Evolutionary conservation across 768 basidiomycete genomes (phyloP), one percentile per base, ranked within the genome.

Genomic region (Termitomyces sp.): DNA sequence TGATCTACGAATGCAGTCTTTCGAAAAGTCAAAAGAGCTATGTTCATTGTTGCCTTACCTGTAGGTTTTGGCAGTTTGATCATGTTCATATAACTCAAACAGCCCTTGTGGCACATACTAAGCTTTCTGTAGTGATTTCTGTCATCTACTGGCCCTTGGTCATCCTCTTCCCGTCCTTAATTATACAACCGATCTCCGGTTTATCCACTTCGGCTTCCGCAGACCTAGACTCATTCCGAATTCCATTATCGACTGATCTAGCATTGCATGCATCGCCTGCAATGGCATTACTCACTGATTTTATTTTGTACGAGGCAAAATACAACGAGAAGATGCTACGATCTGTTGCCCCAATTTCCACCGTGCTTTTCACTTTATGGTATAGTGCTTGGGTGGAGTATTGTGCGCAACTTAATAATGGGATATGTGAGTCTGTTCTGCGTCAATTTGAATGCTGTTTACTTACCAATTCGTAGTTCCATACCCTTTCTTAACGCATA

Each of bases 401-500:
- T 60, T 87, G 84, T 59, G 84, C 84, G 0, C 70, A 65, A 7
- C 77, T 73, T 67, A 91, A 90, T 42, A 56, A 65, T 59, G 82
- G 81, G 5, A 66, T 65, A 3, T 90, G 87, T 90, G 60, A 71
- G 85, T 79, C n/a, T 17, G 8, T 50, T 50, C 19, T 42, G 14
- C 37, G 6, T 44, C 14, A 21, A 48, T 31, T 27, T n/a, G 29
- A 44, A 21, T 21, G 40, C 12, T 40, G 29, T 38, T 41, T 49
- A 16, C 64, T 51, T 32, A 47, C 56, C 32, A 59, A 29, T 32
- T 43, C 37, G 1, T 12, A 89, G 89, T 92, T 73, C 89, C 91
- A 27, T 93, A 94, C 70, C 92, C 92, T 0, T 93, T 94, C 73
- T 74, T 94, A 57, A 89, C 84, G 0, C 62, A 85, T 17, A 85